Evolutionary conservation across 257 asterid genomes (phyloP).

Genomic region (Scutellaria barbata): DNA sequence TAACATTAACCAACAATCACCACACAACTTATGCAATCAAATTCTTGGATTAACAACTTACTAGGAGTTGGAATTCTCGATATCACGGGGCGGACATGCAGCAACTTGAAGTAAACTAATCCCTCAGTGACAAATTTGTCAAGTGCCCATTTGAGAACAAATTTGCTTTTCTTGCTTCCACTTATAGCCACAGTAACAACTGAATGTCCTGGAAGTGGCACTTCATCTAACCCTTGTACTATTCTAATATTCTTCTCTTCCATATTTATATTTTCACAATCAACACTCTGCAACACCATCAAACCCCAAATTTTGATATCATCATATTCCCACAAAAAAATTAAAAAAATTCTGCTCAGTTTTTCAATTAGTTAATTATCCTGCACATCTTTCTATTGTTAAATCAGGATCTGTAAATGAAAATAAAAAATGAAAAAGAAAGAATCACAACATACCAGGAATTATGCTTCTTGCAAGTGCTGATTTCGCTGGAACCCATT

Average conservation of each 20-base stretch:
- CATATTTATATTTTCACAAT: constrained; percentile 34
- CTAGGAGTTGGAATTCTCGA: constrained; percentile 80
- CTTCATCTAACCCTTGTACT: constrained; percentile 41
- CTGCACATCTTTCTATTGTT: neutral
- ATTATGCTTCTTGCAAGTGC: constrained; percentile 11
- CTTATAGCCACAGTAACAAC: constrained; percentile 64
- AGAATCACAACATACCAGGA: constrained; percentile 21
- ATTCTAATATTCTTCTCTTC: constrained; percentile 36
- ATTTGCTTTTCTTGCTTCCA: constrained; percentile 62
- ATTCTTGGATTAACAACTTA: constrained; percentile 43
- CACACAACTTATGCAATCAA: constrained; percentile 10
- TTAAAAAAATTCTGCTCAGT: no score
- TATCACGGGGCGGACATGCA: constrained; percentile 67
- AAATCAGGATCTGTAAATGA: neutral
- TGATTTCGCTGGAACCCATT: constrained; percentile 4
- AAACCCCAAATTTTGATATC: neutral
- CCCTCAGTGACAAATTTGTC: constrained; percentile 89
- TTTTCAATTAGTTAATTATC: neutral
- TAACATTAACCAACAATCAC: neutral
- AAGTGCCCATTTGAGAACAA: constrained; percentile 80
- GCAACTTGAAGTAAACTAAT: constrained; percentile 56
- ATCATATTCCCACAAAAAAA: neutral
- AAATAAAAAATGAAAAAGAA: neutral
- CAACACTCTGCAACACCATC: constrained; percentile 32
- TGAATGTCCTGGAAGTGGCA: constrained; percentile 42